Base-by-base conservation (phyloP, 2,329 filamentous ascomycete species). In the Diaporthe citri region DNA sequence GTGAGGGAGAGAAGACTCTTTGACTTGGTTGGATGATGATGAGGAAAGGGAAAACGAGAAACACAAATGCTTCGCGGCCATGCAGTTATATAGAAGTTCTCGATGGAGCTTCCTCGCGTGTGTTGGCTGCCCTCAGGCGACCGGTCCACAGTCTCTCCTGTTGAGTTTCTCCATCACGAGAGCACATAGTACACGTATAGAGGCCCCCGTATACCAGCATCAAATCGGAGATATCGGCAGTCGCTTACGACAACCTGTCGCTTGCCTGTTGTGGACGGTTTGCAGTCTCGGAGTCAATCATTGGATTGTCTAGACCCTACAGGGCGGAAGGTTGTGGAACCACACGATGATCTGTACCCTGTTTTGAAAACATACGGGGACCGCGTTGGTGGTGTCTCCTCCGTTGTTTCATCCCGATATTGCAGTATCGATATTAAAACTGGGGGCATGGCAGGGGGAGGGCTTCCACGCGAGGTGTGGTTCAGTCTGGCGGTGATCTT, bases 1-100 rank as follows among this genome's bases (percentile, higher is more conserved):
- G 48, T 72, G 57, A 34, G 51, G 36, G 10, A 62, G 34, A 46
- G 10, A 46, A 25, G 71, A 64, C 43, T 72, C 28, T 64, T 56
- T 72, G 57, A 72, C 57, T 64, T 72, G 71, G 60, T 55, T 55
- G 71, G 60, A 60, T 72, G 71, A 72, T 72, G 71, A 72, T 17
- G 57, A 46, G 15, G 15, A 31, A 9, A 72, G 39, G 22, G 52
- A 56, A 39, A 46, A 72, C 48, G 46, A n/a, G 25, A 31, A 55
- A 20, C 25, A 9, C 2, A 39, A 55, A 25, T 4, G 22, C 22
- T 52, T 72, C 36, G 57, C 46, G 46, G 13, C 34, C 31, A n/a
- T n/a, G 46, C 46, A 55, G 34, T 36, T 72, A 59, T 72, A 72
- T 72, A 56, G 34, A 39, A 22, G 34, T 55, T 55, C 25, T 31